Percentiles rank a stretch among this genome's conserved stretches.
These are phyloP conservation scores for Spiraea crenata DNA, from an alignment of 331 rosid species.

Conservation along the genomic window DNA sequence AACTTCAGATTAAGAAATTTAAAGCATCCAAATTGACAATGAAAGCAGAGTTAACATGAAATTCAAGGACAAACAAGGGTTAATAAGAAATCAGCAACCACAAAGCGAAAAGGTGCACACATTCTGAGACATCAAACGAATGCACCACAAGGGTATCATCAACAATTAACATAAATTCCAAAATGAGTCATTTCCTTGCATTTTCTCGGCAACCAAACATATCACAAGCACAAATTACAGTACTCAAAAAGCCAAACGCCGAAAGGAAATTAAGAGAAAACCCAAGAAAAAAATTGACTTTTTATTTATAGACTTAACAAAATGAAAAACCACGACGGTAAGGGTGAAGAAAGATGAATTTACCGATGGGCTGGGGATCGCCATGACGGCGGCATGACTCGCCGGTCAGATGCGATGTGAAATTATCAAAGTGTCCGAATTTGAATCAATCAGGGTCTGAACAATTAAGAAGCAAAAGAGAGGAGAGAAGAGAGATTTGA, in stretches of 20 bases:
- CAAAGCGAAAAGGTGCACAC: not conserved
- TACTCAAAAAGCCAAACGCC: not conserved
- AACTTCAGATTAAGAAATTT: not conserved
- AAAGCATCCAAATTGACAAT: not conserved
- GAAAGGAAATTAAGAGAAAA: not conserved
- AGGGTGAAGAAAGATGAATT: conserved; percentile 16
- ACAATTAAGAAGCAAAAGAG: not conserved
- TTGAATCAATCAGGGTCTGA: not conserved
- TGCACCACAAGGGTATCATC: not conserved
- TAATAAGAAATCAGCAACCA: not conserved
- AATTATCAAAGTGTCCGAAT: conserved; percentile 6
- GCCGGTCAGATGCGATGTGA: conserved; percentile 2
- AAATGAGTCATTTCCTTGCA: not conserved
- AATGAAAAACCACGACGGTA: not conserved
- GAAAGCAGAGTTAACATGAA: too few relatives aligned
- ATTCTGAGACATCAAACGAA: not conserved
- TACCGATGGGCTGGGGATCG: conserved; percentile 18
- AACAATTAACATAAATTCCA: not conserved
- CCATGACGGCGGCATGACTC: not conserved
- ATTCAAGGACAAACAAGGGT: not conserved
- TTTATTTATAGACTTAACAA: not conserved
- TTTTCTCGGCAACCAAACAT: not conserved
- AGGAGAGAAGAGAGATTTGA: conserved; percentile 19
- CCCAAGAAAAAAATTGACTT: not conserved
- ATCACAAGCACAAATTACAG: not conserved